Base-by-base conservation (phyloP, 2,329 filamentous ascomycete genomes). In the Rhynchosporium graminicola region DNA sequence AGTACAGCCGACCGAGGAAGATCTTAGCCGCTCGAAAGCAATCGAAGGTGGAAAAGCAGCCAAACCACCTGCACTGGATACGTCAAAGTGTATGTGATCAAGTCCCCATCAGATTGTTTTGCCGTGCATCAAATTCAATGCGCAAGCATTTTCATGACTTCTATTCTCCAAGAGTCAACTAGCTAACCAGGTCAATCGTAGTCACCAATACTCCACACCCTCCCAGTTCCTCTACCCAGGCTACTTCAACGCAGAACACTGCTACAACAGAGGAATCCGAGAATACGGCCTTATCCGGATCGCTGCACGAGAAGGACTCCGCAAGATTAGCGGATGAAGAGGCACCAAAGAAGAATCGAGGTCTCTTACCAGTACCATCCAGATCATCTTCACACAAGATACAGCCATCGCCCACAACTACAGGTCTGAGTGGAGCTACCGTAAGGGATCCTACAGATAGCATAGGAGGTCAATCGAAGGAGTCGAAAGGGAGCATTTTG, bases 401-500 rank as follows among this genome's bases (percentile, higher is more conserved):
- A 71, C 82, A 87, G 73, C 78, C 83, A 65, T 86, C 83, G 50
- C 80, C 83, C 60, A 84, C 83, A 61, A 79, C 82, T 50, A 85
- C 84, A 47, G 84, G 82, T 56, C 75, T 87, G 65, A 87, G 83
- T 75, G 85, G 84, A 70, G 81, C 79, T 52, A 86, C 84, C 58
- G 81, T 80, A 61, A 82, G 79, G 75, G 84, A 87, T 68, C 78
- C 82, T 61, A 79, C 82, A 74, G 86, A 85, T 70, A 88, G 84
- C 73, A 84, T 87, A 69, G 82, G 83, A 68, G 82, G 82, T 63
- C 81, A 82, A 68, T 90, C 88, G 55, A 88, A 85, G 75, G 85
- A 84, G 69, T 87, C 85, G 64, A 86, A 82, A 77, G 79, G 81
- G 68, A 90, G 87, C 76, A 85, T 87, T 70, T 77, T 85, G 60